phyloP scores from a whole-genome alignment of 2,329 filamentous ascomycete genomes.

The Colletotrichum sp. region DNA sequence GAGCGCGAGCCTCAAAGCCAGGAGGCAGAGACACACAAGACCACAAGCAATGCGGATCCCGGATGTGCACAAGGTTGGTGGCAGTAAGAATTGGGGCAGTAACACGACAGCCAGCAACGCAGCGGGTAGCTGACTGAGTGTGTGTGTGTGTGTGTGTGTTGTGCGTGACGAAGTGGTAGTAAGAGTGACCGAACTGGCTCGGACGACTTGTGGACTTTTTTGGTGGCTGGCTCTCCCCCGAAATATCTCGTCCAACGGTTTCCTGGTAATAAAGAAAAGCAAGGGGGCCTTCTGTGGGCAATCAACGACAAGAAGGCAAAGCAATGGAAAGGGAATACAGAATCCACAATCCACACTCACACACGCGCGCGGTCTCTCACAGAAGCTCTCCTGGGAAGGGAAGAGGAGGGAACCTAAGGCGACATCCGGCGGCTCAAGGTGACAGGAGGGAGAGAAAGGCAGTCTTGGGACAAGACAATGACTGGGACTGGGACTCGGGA shows the following conservation, averaged over 20 bases:
- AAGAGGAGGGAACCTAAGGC: neutral
- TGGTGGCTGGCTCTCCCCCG: conserved; percentile 9
- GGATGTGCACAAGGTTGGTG: conserved; percentile 19
- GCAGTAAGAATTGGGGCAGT: conserved; percentile 5
- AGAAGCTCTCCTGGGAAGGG: neutral
- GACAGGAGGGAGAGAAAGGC: neutral
- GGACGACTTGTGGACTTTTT: neutral
- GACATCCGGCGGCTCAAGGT: neutral
- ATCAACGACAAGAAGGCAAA: neutral
- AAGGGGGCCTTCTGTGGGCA: neutral
- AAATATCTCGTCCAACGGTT: conserved; percentile 14
- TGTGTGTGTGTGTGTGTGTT: neutral
- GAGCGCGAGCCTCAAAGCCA: neutral
- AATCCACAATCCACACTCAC: neutral
- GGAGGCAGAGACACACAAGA: neutral
- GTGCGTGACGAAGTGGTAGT: neutral
- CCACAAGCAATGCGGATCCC: conserved; percentile 15
- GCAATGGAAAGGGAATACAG: neutral
- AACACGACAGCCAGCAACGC: conserved; percentile 1
- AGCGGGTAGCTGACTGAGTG: neutral
- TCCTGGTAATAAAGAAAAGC: conserved; percentile 7
- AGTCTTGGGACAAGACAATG: neutral
- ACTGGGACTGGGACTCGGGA: neutral
- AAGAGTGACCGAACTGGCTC: neutral
- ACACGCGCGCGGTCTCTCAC: neutral